Base-by-base conservation (phyloP, 352 stramenopile genomes). In the Ophiocytium majus region DNA sequence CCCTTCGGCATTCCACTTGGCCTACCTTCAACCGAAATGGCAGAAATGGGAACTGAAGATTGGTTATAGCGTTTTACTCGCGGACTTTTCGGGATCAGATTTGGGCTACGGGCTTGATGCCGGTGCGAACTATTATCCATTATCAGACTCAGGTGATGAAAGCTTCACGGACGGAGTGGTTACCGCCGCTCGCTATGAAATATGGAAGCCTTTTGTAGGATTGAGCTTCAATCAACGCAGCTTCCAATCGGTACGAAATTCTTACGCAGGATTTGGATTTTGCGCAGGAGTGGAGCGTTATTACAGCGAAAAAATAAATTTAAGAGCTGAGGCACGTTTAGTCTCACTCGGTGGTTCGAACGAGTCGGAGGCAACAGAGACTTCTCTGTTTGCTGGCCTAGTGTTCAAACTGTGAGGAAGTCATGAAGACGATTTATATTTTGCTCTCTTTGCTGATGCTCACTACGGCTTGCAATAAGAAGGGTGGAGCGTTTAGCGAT, bases 41-140 rank as follows among this genome's bases (percentile, higher is more conserved):
- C 19, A 71, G 28, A 71, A 28, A 71, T 71, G 23, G 23, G 57
- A 71, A 71, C 23, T 71, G 23, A 23, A 23, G 57, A 71, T 28
- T 71, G 57, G 57, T 23, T 71, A 71, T 28, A 71, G 19, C 57
- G 57, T 71, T 71, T 71, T 71, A 71, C 23, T 71, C 19, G 57
- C 57, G 28, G 57, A 71, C 57, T 71, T 71, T 71, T 71, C 57
- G 28, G 57, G 57, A 71, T 71, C 57, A 23, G 57, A 71, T 71
- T 28, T 71, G 23, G 57, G 57, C 23, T 71, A 71, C 28, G 57
- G 57, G 28, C 57, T 71, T 23, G 57, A 71, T 71, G 23, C 28
- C 28, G 57, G 57, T 28, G 57, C 57, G 57, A 71, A 71, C 57
- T 71, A 23, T 71, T 71, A 71, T 71, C 57, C 57, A 71, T 28